Percentiles rank a stretch among this genome's conserved stretches.
These are phyloP conservation scores for Fusarium sp. DNA, from an alignment of 2,329 filamentous ascomycete genomes.

Conservation along the genomic window DNA sequence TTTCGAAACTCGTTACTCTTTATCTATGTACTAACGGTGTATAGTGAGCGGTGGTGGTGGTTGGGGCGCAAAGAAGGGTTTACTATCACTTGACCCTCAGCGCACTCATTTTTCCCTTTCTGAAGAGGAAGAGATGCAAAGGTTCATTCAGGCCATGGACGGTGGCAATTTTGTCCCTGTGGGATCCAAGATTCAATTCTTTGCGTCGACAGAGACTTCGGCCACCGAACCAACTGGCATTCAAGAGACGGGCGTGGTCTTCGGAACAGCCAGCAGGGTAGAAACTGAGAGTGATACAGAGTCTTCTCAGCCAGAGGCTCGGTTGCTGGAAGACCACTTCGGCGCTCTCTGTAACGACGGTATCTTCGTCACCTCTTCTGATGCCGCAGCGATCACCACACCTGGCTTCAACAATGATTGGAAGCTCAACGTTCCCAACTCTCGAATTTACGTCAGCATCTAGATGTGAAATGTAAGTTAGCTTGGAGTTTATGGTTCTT, in stretches of 20 bases:
- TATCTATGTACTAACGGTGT: slow-evolving; percentile 30
- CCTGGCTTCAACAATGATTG: slow-evolving; percentile 48
- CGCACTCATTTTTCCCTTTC: slow-evolving; percentile 59
- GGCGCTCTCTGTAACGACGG: slow-evolving; percentile 72
- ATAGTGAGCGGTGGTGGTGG: slow-evolving; percentile 83
- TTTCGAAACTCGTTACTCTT: neutral
- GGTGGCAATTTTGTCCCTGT: slow-evolving; percentile 67
- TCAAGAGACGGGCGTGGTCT: slow-evolving; percentile 44
- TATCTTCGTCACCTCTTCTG: slow-evolving; percentile 60
- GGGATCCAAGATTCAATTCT: slow-evolving; percentile 76
- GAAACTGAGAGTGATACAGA: slow-evolving; percentile 18
- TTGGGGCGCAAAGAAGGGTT: slow-evolving; percentile 83
- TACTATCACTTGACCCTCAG: slow-evolving; percentile 82
- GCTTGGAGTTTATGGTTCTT: neutral
- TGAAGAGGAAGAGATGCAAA: slow-evolving; percentile 64
- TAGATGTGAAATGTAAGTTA: slow-evolving; percentile 1
- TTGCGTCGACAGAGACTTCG: slow-evolving; percentile 56
- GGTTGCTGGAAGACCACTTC: slow-evolving; percentile 62
- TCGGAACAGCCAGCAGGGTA: slow-evolving; percentile 50
- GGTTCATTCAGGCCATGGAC: slow-evolving; percentile 64
- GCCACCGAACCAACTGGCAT: slow-evolving; percentile 40
- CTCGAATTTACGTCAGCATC: slow-evolving; percentile 45
- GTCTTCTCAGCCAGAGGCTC: neutral
- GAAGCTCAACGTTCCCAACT: slow-evolving; percentile 54
- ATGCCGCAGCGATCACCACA: slow-evolving; percentile 39